A percentile compares a stretch with the other conserved stretches of the same genome.
Conservation (phyloP, 345 rosid species). For the Hypericum perforatum region DNA sequence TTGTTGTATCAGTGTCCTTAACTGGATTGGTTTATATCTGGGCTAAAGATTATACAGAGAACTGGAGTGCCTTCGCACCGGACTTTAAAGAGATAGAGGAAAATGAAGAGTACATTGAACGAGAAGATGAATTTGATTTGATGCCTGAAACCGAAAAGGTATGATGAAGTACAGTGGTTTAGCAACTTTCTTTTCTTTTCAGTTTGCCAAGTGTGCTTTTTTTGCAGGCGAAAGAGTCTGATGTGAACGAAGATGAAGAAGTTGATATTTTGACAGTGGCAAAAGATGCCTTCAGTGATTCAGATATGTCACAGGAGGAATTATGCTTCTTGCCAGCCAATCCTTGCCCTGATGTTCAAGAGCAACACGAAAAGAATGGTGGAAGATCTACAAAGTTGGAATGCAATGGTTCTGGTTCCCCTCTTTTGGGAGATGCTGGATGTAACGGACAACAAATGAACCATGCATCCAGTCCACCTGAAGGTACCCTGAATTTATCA, state of each 20-base stretch:
- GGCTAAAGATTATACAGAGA: slow-evolving; percentile 98
- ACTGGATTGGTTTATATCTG: slow-evolving; percentile 91
- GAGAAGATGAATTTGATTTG: slow-evolving; percentile 95
- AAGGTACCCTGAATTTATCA: slow-evolving; percentile 38
- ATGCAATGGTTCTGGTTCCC: slow-evolving; percentile 65
- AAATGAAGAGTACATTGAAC: slow-evolving; percentile 95
- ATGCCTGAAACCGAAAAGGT: slow-evolving; percentile 93
- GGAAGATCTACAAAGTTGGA: slow-evolving; percentile 62
- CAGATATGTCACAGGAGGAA: slow-evolving; percentile 93
- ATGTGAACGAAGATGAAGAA: slow-evolving; percentile 85
- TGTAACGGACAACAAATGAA: slow-evolving; percentile 58
- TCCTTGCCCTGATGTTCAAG: slow-evolving; percentile 74
- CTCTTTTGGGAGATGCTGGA: slow-evolving; percentile 64
- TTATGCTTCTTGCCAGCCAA: slow-evolving; percentile 81
- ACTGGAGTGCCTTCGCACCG: slow-evolving; percentile 99
- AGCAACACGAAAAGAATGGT: slow-evolving; percentile 50
- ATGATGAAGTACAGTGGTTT: slow-evolving; percentile 5
- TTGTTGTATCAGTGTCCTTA: slow-evolving; percentile 82
- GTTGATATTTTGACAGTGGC: slow-evolving; percentile 86
- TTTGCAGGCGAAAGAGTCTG: slow-evolving; percentile 65
- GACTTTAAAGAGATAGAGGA: slow-evolving; percentile 99
- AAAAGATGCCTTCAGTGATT: slow-evolving; percentile 81
- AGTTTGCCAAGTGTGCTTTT: slow-evolving; percentile 19
- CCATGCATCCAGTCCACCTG: slow-evolving; percentile 61
- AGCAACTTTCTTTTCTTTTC: not conserved